Evolutionary conservation across 257 asterid species (phyloP), one percentile per base, ranked within the genome.

Genomic region (Solanum lignicaule): DNA sequence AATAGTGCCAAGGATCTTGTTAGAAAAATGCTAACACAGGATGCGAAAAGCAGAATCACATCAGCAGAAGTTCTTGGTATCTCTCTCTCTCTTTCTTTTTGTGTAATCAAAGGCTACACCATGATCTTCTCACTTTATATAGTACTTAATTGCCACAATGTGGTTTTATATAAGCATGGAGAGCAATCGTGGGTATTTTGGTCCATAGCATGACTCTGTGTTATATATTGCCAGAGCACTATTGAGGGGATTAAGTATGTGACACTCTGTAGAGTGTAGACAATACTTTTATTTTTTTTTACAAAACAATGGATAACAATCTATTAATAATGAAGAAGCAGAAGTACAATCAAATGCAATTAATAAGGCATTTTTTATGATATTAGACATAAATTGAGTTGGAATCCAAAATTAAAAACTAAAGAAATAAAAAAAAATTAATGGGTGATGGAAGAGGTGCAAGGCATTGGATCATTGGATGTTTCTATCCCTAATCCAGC

Each of bases 1-100:
- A 55, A 52, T 87, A 90, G 92, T 82, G 96, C 93, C 85, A 92
- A 94, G 88, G 96, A 94, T 60, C 94, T 94, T 71, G 95, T 94
- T 83, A 89, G 75, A 3, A 92, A 88, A 88, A 93, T 93, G 96
- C 91, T 93, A 33, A 90, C 89, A 14, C 90, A 90, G 88, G 93
- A 94, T 86, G 93, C 94, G 0, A 90, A 86, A 87, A 88, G 35
- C 25, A 92, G 96, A 91, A 92, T 94, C 76, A 91, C 96, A 82
- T 91, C 95, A 58, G 46, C 95, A 48, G 87, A 91, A 90, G 95
- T 92, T 79, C 95, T 93, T 7, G 93, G 96, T 93, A 35, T 66
- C 36, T 32, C 38, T 21, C 25, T n/a, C 62, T 55, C 65, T 55
- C 65, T 55, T 20, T 68, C 46, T 15, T 43, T 81, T 81, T 81